Percentiles rank a stretch among this genome's conserved stretches.
phyloP scores from a whole-genome alignment of 306 rosid genomes.

The Pueraria montana region DNA sequence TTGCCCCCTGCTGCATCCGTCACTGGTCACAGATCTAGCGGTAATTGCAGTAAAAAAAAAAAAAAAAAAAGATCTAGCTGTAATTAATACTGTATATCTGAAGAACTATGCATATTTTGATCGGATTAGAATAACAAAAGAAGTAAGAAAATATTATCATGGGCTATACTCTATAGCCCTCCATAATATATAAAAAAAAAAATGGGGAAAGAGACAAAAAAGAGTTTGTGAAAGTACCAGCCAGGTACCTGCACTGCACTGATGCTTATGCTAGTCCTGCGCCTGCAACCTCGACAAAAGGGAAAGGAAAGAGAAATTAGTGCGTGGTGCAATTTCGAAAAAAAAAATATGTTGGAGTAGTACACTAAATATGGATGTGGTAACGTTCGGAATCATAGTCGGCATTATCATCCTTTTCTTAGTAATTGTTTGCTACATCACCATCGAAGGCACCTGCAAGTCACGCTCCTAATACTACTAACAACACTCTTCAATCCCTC shows the following conservation, averaged over 20 bases:
- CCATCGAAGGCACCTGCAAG: constrained; percentile 85
- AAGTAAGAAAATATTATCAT: too few relatives aligned
- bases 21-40: too few relatives aligned
- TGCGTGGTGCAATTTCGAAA: neutral
- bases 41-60: too few relatives aligned
- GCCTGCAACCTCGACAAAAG: neutral
- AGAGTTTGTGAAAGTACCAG: too few relatives aligned
- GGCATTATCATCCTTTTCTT: constrained; percentile 81
- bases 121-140: too few relatives aligned
- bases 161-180: too few relatives aligned
- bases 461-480: constrained; percentile 52
- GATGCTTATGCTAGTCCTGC: neutral
- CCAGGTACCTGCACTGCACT: neutral
- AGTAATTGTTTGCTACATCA: constrained; percentile 69
- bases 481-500: neutral
- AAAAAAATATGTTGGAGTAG: neutral
- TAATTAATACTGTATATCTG: too few relatives aligned
- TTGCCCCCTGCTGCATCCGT: too few relatives aligned
- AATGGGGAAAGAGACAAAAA: too few relatives aligned
- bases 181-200: too few relatives aligned
- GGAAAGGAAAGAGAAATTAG: neutral
- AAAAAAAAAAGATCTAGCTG: too few relatives aligned
- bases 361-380: constrained; percentile 64
- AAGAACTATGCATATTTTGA: too few relatives aligned
- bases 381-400: constrained; percentile 84